Conservation (phyloP, 2,329 filamentous ascomycete genomes). For the Xylariaceae sp. region DNA sequence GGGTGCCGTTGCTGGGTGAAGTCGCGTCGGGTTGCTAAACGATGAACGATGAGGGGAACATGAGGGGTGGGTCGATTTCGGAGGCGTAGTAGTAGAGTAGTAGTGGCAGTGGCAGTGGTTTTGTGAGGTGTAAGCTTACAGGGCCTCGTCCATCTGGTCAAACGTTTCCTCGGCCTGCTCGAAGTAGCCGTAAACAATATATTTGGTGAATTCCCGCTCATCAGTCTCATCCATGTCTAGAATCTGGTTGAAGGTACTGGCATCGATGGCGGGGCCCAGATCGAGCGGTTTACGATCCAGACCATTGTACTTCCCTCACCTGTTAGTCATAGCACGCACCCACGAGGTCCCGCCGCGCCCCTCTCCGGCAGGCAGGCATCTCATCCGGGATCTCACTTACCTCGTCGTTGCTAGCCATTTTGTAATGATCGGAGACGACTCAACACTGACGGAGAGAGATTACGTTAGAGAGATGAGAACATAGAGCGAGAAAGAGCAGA, state of each 20-base stretch:
- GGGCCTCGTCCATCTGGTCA: conserved; percentile 68
- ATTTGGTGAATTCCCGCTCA: conserved; percentile 78
- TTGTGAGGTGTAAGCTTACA: conserved; percentile 56
- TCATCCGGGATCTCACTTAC: conserved; percentile 22
- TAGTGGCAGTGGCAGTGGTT: not conserved
- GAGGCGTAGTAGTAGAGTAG: not conserved
- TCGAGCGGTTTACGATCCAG: conserved; percentile 50
- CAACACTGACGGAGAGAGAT: too few relatives aligned
- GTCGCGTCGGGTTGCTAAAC: not conserved
- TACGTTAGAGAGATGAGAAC: too few relatives aligned
- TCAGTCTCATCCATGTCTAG: conserved; percentile 97
- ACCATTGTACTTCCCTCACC: conserved; percentile 38
- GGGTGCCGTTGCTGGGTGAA: not conserved
- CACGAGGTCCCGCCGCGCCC: not conserved
- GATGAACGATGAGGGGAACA: conserved; percentile 5
- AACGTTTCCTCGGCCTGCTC: conserved; percentile 87
- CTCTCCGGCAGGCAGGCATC: not conserved
- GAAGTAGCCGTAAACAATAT: conserved; percentile 89
- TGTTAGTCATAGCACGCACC: conserved; percentile 6
- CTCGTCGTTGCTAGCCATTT: conserved; percentile 29
- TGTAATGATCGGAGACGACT: not conserved
- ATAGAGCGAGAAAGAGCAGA: too few relatives aligned
- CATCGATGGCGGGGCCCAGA: conserved; percentile 73
- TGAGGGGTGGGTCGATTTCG: conserved; percentile 9
- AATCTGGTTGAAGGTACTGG: conserved; percentile 82